Evolutionary conservation across 495 filamentous ascomycete genomes (phyloP).

Genomic region (Aspergillus ostianus): DNA sequence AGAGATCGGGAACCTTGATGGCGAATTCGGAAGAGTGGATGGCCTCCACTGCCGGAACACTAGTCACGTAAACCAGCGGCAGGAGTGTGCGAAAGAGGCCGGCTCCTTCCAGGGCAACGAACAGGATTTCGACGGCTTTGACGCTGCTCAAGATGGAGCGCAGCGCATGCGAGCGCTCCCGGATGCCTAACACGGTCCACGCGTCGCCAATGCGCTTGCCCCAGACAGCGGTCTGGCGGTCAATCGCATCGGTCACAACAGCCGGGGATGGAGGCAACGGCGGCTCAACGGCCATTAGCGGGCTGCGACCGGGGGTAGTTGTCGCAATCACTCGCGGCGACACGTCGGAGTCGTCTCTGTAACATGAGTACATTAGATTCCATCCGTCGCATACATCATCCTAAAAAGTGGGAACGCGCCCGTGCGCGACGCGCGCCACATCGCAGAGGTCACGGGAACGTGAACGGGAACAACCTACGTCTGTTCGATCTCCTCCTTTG

Average conservation of each 20-base stretch:
- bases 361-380: background rate
- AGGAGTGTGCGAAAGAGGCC: conserved; percentile 42
- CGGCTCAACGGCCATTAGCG: conserved; percentile 38
- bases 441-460: conserved; percentile 1
- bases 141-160: conserved; percentile 63
- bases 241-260: conserved; percentile 76
- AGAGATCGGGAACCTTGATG: conserved; percentile 76
- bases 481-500: conserved; percentile 40
- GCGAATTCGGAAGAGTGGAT: conserved; percentile 41
- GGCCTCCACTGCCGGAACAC: conserved; percentile 57
- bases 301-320: conserved; percentile 43
- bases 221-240: conserved; percentile 65
- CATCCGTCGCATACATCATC: background rate
- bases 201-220: conserved; percentile 47
- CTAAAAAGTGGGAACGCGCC: background rate
- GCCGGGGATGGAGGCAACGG: conserved; percentile 78
- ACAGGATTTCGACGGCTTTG: conserved; percentile 64
- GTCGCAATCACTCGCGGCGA: conserved; percentile 22
- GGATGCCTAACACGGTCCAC: conserved; percentile 45
- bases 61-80: conserved; percentile 67
- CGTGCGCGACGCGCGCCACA: background rate
- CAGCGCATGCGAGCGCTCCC: conserved; percentile 47
- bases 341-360: conserved; percentile 38
- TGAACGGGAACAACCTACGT: conserved; percentile 36
- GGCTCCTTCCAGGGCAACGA: conserved; percentile 60